These are phyloP conservation scores for Roridomyces roridus DNA, from an alignment of 768 basidiomycete species.

Conservation along the genomic window DNA sequence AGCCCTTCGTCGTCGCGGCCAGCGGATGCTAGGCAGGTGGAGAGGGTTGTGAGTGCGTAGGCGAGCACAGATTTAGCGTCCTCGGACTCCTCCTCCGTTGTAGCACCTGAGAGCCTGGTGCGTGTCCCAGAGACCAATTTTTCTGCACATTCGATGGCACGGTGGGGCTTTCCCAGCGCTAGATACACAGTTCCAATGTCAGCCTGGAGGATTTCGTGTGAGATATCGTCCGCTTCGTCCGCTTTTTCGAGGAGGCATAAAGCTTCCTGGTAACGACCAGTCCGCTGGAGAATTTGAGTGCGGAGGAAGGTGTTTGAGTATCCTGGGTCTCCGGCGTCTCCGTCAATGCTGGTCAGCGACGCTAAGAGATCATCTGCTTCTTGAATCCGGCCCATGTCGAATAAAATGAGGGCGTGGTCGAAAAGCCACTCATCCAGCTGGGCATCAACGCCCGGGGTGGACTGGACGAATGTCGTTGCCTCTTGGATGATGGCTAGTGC, in stretches of 20 bases:
- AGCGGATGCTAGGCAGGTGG: slow-evolving; percentile 1
- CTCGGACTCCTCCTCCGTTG: neutral
- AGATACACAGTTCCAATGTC: neutral
- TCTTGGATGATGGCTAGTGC: neutral
- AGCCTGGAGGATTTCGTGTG: neutral
- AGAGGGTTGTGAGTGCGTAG: neutral
- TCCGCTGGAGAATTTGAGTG: neutral
- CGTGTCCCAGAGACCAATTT: neutral
- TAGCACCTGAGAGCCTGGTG: neutral
- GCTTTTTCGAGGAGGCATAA: neutral
- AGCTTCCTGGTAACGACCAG: neutral
- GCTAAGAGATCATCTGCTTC: neutral
- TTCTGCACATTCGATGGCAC: neutral
- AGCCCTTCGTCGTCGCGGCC: neutral
- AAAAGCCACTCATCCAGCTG: neutral
- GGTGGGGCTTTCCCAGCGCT: neutral
- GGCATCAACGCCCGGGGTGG: neutral
- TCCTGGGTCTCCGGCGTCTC: neutral
- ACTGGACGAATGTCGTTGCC: neutral
- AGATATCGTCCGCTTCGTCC: neutral
- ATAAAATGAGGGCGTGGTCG: neutral
- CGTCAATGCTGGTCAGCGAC: neutral
- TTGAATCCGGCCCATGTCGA: neutral
- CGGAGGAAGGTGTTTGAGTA: neutral
- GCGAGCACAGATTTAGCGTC: neutral